Evolutionary conservation across 768 basidiomycete genomes (phyloP), one percentile per base, ranked within the genome.

Genomic region (Tylopilus subfusipes): DNA sequence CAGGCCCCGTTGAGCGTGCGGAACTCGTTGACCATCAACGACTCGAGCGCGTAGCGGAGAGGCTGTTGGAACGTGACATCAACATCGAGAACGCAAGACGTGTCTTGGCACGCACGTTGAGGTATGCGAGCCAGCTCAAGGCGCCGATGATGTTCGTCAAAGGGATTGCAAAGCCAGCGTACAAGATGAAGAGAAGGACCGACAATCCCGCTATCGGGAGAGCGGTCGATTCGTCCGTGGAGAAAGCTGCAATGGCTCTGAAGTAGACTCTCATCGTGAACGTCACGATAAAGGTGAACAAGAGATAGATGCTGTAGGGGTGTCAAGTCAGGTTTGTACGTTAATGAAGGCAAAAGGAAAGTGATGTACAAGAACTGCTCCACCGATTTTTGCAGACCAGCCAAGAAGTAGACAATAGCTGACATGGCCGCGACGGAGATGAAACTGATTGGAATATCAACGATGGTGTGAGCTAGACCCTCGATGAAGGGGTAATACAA

Each of bases 21-120:
- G 72, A 94, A 93, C 68, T 96, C 91, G 70, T 93, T 95, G 21
- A 81, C 76, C 66, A 95, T 76, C 39, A 93, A 68, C 0, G 79
- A 76, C 56, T 92, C 88, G 66, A 94, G 93, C 0, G 65, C 55
- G 31, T 65, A 65, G 81, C 85, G 64, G 84, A 93, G 2, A 74
- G 78, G 92, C 64, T 67, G 24, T 71, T 61, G 21, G 13, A 31
- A 43, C 2, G 1, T 0, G 67, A 57, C 62, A 70, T 74, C 0
- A 69, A 67, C 69, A 78, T 73, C 50, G 40, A 48, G 30, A 59
- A n/a, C 29, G 12, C 55, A 72, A 72, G 45, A 68, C 72, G 68
- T 30, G 73, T 54, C 63, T 71, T 75, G 33, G 73, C 69, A 38
- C 64, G 34, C 27, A 67, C 84, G 43, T 85, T 86, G 31, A 85